phyloP scores from a whole-genome alignment of 768 basidiomycete genomes.

The Cystofilobasidium ferigula region DNA sequence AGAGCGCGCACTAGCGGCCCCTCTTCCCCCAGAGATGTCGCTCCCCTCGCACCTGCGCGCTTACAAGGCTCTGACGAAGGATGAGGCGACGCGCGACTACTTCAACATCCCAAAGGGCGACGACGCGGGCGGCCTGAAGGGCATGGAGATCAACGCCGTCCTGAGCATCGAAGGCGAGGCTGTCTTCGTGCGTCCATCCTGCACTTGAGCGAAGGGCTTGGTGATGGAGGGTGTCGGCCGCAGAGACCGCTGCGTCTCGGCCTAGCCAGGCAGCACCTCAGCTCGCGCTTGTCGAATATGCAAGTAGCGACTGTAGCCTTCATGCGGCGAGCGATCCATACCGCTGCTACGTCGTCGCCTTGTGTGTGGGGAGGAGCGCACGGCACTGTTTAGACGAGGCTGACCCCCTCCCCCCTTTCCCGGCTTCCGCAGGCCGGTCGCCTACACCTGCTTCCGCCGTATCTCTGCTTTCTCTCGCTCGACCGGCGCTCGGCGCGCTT shows the following conservation, averaged over 20 bases:
- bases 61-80: constrained; percentile 85
- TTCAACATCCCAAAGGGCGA: constrained; percentile 62
- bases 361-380: no score
- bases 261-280: no score
- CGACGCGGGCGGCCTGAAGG: constrained; percentile 27
- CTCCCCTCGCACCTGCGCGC: constrained; percentile 57
- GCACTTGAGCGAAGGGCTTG: no score
- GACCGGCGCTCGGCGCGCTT: constrained; percentile 87
- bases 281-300: no score
- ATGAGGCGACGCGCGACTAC: constrained; percentile 70
- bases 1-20: no score
- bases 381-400: no score
- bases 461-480: constrained; percentile 75
- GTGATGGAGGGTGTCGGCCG: no score
- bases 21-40: constrained; percentile 30
- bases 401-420: constrained; percentile 11
- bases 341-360: no score
- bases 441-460: constrained; percentile 75
- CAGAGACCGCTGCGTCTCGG: no score
- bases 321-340: no score
- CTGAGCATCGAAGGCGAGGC: constrained; percentile 74
- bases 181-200: constrained; percentile 67
- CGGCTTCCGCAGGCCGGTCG: constrained; percentile 68
- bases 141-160: constrained; percentile 41
- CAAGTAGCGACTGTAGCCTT: no score